Evolutionary conservation across 768 basidiomycete species (phyloP), one percentile per base, ranked within the genome.

Genomic region (Suillus decipiens): DNA sequence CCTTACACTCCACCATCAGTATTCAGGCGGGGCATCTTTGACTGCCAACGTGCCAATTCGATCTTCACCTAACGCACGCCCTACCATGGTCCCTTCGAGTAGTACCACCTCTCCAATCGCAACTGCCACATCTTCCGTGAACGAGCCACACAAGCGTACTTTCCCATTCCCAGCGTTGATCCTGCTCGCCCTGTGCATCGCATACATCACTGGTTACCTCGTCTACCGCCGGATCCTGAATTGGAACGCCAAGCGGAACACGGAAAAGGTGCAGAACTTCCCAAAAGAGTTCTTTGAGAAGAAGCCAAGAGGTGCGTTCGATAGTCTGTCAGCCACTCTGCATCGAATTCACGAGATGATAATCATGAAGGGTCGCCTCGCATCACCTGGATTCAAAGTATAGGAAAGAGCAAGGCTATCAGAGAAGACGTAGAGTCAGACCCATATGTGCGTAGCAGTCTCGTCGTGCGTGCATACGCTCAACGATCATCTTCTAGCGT

Each of bases 291-390:
- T 53, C 5, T 53, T 33, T 69, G 66, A 22, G 68, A 64, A 15
- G 70, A 75, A 12, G 63, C 68, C 58, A 67, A 64, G 57, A 75
- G 72, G 74, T 75, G 70, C 70, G 47, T 12, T 17, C 28, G 63
- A 67, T 33, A 7, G 17, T 51, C n/a, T 37, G 54, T 61, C 14
- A 51, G 36, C 22, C 15, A 14, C 36, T 34, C 15, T 34, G 11
- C 28, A 5, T 34, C n/a, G 31, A 15, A 28, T 24, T 34, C 31
- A 48, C 19, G 15, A 33, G 59, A 22, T 54, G 12, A 48, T 28
- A 3, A 48, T 0, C 24, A 48, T 15, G 17, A 51, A 50, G 59
- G 14, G 34, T 5, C 31, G 5, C 59, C 59, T 55, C 72, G 73
- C 24, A 70, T 73, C 53, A 67, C 70, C 10, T 67, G 75, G 22